phyloP scores from a whole-genome alignment of 108 stramenopile genomes.

The Fragilaria radians region DNA sequence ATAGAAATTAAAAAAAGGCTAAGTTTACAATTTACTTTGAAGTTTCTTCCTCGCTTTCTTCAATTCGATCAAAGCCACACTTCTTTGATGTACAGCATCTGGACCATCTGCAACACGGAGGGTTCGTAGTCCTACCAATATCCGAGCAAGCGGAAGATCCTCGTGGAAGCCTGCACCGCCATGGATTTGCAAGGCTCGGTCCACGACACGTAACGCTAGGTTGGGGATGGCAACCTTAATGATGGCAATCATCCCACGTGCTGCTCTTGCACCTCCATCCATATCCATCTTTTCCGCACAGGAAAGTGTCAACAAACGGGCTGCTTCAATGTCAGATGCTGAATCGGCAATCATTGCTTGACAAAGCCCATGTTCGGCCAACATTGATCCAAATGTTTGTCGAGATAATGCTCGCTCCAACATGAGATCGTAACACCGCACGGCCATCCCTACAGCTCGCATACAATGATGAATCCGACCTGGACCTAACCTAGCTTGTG shows the following conservation, averaged over 20 bases:
- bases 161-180: constrained; percentile 89
- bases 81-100: constrained; percentile 87
- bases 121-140: constrained; percentile 74
- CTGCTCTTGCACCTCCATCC: constrained; percentile 39
- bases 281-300: constrained; percentile 71
- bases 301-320: constrained; percentile 64
- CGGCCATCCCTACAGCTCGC: constrained; percentile 88
- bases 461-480: constrained; percentile 99
- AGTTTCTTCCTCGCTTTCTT: constrained; percentile 21
- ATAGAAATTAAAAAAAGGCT: too few relatives aligned
- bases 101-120: constrained; percentile 96
- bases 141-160: constrained; percentile 71
- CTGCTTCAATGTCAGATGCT: constrained; percentile 63
- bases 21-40: constrained; percentile 1
- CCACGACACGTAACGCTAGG: constrained; percentile 65
- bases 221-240: constrained; percentile 89
- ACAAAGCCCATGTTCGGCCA: constrained; percentile 69
- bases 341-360: constrained; percentile 82
- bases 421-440: constrained; percentile 83
- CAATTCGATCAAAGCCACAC: constrained; percentile 68
- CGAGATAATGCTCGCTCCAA: constrained; percentile 61
- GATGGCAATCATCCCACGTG: constrained; percentile 68
- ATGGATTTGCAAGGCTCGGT: constrained; percentile 86
- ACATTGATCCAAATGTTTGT: constrained; percentile 69
- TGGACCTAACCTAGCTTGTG: constrained; percentile 92